Conservation (phyloP, 495 filamentous ascomycete species). For the Lasiosphaeris hirsuta region DNA sequence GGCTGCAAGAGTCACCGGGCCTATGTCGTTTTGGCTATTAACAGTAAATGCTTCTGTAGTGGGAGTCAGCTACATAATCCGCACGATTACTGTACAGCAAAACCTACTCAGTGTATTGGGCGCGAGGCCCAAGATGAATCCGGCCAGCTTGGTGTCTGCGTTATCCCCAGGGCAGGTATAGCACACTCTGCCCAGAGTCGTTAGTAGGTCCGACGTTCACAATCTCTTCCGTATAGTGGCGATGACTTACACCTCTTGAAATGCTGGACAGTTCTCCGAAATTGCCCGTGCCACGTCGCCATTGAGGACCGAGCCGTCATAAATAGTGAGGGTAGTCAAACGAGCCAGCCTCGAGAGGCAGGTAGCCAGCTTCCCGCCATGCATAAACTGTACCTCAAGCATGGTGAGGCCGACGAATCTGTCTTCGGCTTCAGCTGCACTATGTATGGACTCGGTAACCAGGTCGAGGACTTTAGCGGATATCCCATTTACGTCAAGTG, state of each 20-base stretch:
- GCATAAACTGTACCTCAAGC: slow-evolving; percentile 32
- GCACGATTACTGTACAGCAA: neutral
- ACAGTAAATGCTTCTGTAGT: slow-evolving; percentile 56
- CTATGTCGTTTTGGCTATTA: slow-evolving; percentile 48
- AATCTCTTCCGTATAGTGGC: neutral
- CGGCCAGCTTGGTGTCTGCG: slow-evolving; percentile 53
- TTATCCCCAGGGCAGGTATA: slow-evolving; percentile 41
- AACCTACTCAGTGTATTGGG: slow-evolving; percentile 51
- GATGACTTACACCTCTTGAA: slow-evolving; percentile 49
- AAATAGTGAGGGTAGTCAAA: slow-evolving; percentile 49
- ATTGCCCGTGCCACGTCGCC: slow-evolving; percentile 52
- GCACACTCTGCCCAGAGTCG: slow-evolving; percentile 35
- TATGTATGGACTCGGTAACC: slow-evolving; percentile 34
- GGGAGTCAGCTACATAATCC: neutral
- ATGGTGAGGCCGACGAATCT: slow-evolving; percentile 46
- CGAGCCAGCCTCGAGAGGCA: slow-evolving; percentile 38
- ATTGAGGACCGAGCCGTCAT: slow-evolving; percentile 55
- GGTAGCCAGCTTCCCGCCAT: slow-evolving; percentile 25
- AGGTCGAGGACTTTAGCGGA: slow-evolving; percentile 27
- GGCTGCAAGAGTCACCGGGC: slow-evolving; percentile 53
- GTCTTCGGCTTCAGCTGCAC: slow-evolving; percentile 28
- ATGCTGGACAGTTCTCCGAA: slow-evolving; percentile 54
- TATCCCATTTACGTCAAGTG: slow-evolving; percentile 19
- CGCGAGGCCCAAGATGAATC: slow-evolving; percentile 54
- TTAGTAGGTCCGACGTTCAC: slow-evolving; percentile 1